phyloP scores from a whole-genome alignment of 768 basidiomycete species.

The Rhodotorula sphaerocarpa region DNA sequence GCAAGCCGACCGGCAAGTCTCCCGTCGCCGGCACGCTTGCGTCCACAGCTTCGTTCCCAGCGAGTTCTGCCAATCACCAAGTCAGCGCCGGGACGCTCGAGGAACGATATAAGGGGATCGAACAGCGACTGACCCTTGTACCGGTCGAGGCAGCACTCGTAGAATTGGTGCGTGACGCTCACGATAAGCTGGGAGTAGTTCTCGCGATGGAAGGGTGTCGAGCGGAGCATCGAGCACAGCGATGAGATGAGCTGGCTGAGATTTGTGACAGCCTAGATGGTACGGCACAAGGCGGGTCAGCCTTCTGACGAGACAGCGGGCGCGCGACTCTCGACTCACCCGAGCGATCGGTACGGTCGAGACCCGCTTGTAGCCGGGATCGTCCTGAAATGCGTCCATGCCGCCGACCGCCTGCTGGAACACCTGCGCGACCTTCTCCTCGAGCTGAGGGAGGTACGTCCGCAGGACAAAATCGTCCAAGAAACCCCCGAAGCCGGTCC shows the following conservation, averaged over 20 bases:
- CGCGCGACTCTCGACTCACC: slow-evolving; percentile 45
- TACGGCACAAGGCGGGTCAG: no score
- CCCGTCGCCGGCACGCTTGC: background rate
- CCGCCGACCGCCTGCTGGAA: slow-evolving; percentile 71
- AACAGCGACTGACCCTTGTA: slow-evolving; percentile 66
- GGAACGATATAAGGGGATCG: background rate
- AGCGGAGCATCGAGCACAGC: slow-evolving; percentile 78
- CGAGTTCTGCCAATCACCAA: slow-evolving; percentile 46
- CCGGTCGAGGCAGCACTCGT: slow-evolving; percentile 81
- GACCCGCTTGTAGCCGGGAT: slow-evolving; percentile 58
- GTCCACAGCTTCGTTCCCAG: slow-evolving; percentile 43
- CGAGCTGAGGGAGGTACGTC: slow-evolving; percentile 86
- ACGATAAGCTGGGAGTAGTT: slow-evolving; percentile 90
- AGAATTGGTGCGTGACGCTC: slow-evolving; percentile 88
- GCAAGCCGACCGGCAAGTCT: slow-evolving; percentile 42
- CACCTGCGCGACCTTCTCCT: slow-evolving; percentile 79
- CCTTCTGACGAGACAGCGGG: no score
- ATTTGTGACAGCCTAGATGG: slow-evolving; percentile 78
- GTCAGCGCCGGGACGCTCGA: no score
- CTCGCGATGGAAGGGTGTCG: slow-evolving; percentile 88
- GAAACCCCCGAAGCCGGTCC: slow-evolving; percentile 38
- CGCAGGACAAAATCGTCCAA: slow-evolving; percentile 63
- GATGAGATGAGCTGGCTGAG: slow-evolving; percentile 85
- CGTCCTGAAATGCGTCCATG: slow-evolving; percentile 78
- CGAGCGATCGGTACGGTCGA: slow-evolving; percentile 70